A percentile compares a stretch with the other conserved stretches of the same genome.
These are phyloP conservation scores for Tetrapisispora fleetii DNA, from an alignment of 805 yeast genomes.

Conservation along the genomic window DNA sequence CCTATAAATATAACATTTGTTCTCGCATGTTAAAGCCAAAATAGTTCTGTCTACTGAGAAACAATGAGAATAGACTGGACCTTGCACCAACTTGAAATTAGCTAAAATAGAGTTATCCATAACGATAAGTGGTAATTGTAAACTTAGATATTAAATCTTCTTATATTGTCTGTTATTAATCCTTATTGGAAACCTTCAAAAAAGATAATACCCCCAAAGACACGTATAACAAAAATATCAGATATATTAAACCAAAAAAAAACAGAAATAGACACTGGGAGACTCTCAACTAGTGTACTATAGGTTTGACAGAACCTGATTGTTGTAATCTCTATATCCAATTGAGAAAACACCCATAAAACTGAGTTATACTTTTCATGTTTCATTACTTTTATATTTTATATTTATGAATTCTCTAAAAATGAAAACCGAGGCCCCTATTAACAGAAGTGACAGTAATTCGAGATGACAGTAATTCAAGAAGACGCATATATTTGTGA, in stretches of 20 bases:
- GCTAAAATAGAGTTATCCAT: conserved; percentile 19
- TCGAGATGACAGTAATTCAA: too few species aligned
- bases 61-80: conserved; percentile 85
- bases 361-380: too few species aligned
- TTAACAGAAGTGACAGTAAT: not conserved
- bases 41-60: conserved; percentile 57
- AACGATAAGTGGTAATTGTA: too few species aligned
- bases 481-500: too few species aligned
- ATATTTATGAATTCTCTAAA: not conserved
- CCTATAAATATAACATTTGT: conserved; percentile 63
- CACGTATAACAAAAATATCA: not conserved
- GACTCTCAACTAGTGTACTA: conserved; percentile 25
- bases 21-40: conserved; percentile 77
- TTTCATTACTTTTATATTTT: too few species aligned
- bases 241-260: not conserved
- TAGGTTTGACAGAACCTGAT: not conserved
- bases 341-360: too few species aligned
- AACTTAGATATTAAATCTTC: too few species aligned
- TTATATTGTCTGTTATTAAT: not conserved
- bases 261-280: conserved; percentile 10
- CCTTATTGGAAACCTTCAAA: not conserved
- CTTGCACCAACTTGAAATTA: conserved; percentile 61
- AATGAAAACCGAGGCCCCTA: not conserved
- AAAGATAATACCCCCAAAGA: too few species aligned
- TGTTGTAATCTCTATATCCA: not conserved